Evolutionary conservation across 1,284 basidiomycete genomes (phyloP), one percentile per base, ranked within the genome.

Genomic region (Heterobasidion parviporum): DNA sequence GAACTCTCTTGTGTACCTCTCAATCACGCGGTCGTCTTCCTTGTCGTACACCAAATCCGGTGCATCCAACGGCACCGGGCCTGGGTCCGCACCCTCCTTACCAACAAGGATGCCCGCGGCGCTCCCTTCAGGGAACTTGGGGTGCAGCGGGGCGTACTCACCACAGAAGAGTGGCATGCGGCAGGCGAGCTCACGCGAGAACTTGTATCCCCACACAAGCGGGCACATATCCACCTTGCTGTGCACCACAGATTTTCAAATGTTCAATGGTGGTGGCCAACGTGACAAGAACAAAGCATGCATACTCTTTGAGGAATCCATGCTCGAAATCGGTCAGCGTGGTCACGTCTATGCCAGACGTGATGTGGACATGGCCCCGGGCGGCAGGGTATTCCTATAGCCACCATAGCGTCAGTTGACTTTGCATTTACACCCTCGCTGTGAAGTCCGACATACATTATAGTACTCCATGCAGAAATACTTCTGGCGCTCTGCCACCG

Each of bases 1-100:
- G 49, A 45, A 52, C 10, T 60, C 61, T n/a, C 71, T 64, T 43
- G 73, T 62, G 60, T 71, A 81, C 16, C 70, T 62, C 50, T 83
- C 80, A 15, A 76, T 67, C 1, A 63, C 71, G 58, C 72, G 67
- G 52, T 87, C 74, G 61, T 88, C 84, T 54, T 81, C 79, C 0
- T 60, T 56, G 0, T 77, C 72, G 64, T 86, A 86, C 18, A 68
- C 62, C 12, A 84, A 72, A 51, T 80, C 71, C 2, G 79, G 72
- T 0, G 74, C 72, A 16, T 71, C 61, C 1, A 77, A 65, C 0
- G 70, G 62, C 1, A 74, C 77, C 0, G 80, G 77, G 18, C 18
- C 18, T 18, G 18, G 18, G 18, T 1, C 18, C 18, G 2, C 18
- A 2, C 18, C 18, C 18, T 18, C 18, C 1, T 57, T 64, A 9